These are phyloP conservation scores for Venturia carpophila DNA, from an alignment of 2,329 filamentous ascomycete genomes.

Conservation along the genomic window DNA sequence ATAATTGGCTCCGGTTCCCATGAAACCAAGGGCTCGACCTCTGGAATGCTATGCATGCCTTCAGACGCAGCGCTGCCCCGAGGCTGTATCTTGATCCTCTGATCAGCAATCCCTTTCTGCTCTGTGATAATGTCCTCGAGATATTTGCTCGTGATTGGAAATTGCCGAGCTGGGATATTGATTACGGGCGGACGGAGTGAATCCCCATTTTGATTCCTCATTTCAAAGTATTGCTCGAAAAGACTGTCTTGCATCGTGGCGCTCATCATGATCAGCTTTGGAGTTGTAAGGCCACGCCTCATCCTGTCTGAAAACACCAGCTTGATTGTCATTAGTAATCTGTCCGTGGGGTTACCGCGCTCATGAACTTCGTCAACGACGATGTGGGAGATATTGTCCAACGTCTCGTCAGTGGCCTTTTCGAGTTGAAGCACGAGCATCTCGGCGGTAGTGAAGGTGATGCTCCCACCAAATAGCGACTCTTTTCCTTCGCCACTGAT, in stretches of 20 bases:
- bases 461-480: conserved; percentile 32
- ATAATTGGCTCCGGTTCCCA: not conserved
- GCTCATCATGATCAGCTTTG: conserved; percentile 44
- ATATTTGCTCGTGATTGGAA: conserved; percentile 37
- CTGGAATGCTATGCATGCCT: not conserved
- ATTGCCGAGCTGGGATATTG: conserved; percentile 38
- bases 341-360: conserved; percentile 38
- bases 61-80: not conserved
- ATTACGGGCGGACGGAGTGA: conserved; percentile 34
- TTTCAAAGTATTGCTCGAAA: conserved; percentile 39
- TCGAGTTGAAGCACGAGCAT: conserved; percentile 41
- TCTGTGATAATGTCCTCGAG: conserved; percentile 34
- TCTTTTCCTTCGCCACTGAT: conserved; percentile 34
- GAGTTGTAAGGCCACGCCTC: conserved; percentile 28
- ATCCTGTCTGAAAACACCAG: conserved; percentile 33
- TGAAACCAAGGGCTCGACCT: not conserved
- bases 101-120: conserved; percentile 20
- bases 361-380: conserved; percentile 48
- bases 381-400: conserved; percentile 40
- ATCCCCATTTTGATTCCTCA: conserved; percentile 26
- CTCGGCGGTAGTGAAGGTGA: conserved; percentile 46
- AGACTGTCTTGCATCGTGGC: conserved; percentile 40
- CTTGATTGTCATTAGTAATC: conserved; percentile 41
- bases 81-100: conserved; percentile 21
- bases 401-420: conserved; percentile 30